These are phyloP conservation scores for Colletotrichum kahawae DNA, from an alignment of 2,329 filamentous ascomycete genomes.

Conservation along the genomic window DNA sequence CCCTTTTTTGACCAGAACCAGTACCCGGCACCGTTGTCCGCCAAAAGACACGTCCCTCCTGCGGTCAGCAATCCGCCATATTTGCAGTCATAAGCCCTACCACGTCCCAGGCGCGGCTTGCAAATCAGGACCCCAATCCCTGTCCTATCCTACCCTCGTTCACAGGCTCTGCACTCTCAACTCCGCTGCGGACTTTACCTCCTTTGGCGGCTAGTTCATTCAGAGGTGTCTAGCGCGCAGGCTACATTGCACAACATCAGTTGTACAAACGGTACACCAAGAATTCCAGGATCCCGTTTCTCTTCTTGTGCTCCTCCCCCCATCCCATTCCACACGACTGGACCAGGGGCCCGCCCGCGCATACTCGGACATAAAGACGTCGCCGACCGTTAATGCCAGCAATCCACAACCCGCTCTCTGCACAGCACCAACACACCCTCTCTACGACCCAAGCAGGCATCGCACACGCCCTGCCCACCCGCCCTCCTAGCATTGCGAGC, in stretches of 20 bases:
- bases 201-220: constrained; percentile 4
- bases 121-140: constrained; percentile 11
- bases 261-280: constrained; percentile 16
- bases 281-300: constrained; percentile 8
- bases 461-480: neutral
- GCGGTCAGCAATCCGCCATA: constrained; percentile 21
- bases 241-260: constrained; percentile 5
- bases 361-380: constrained; percentile 46
- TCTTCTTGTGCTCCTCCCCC: neutral
- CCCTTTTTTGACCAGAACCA: neutral
- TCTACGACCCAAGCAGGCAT: neutral
- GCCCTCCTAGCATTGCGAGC: constrained; percentile 13
- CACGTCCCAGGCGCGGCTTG: neutral
- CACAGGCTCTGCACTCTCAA: neutral
- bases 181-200: constrained; percentile 20
- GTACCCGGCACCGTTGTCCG: neutral
- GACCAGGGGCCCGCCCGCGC: constrained; percentile 18
- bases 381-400: constrained; percentile 34
- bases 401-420: neutral
- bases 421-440: neutral
- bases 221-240: constrained; percentile 9
- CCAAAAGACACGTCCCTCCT: constrained; percentile 13
- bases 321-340: neutral
- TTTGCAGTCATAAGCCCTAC: constrained; percentile 8
- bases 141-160: neutral